phyloP scores from a whole-genome alignment of 1,284 basidiomycete genomes.

The Fomitopsis palustris region DNA sequence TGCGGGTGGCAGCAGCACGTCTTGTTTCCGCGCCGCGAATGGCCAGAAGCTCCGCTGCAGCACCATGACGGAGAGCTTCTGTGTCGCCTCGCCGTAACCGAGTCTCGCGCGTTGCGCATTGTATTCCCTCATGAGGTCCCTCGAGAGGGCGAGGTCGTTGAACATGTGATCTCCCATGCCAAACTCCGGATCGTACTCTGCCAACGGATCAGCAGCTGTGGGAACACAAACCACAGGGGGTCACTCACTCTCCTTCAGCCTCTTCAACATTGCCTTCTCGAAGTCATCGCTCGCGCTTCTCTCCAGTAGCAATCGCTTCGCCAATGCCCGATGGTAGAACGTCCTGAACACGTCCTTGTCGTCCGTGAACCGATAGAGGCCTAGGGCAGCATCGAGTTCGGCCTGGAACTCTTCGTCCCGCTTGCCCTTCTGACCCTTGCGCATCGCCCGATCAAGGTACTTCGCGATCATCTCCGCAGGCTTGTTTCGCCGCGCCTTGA shows the following conservation, averaged over 20 bases:
- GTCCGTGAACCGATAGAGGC: slow-evolving; percentile 84
- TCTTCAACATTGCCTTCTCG: slow-evolving; percentile 86
- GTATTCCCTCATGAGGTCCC: slow-evolving; percentile 64
- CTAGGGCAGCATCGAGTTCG: slow-evolving; percentile 74
- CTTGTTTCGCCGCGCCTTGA: slow-evolving; percentile 80
- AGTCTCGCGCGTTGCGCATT: slow-evolving; percentile 27
- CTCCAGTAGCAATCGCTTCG: slow-evolving; percentile 84
- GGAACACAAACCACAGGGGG: background rate
- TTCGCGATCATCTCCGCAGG: slow-evolving; percentile 96
- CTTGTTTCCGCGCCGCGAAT: slow-evolving; percentile 49
- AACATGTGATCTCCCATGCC: slow-evolving; percentile 90
- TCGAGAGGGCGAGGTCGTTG: slow-evolving; percentile 75
- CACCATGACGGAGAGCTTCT: slow-evolving; percentile 62
- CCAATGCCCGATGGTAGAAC: slow-evolving; percentile 89
- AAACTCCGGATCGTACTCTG: slow-evolving; percentile 88
- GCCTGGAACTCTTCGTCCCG: slow-evolving; percentile 71
- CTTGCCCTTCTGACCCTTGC: slow-evolving; percentile 75
- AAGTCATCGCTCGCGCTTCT: slow-evolving; percentile 90
- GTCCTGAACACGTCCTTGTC: slow-evolving; percentile 94
- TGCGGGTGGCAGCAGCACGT: slow-evolving; percentile 47
- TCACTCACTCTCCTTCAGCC: slow-evolving; percentile 78
- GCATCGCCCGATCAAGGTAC: slow-evolving; percentile 83
- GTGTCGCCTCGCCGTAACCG: slow-evolving; percentile 15
- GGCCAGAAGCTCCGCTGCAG: slow-evolving; percentile 78
- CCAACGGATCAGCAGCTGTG: background rate